These are phyloP conservation scores for Phaeosphaeriaceae sp. DNA, from an alignment of 2,329 filamentous ascomycete genomes.

Conservation along the genomic window DNA sequence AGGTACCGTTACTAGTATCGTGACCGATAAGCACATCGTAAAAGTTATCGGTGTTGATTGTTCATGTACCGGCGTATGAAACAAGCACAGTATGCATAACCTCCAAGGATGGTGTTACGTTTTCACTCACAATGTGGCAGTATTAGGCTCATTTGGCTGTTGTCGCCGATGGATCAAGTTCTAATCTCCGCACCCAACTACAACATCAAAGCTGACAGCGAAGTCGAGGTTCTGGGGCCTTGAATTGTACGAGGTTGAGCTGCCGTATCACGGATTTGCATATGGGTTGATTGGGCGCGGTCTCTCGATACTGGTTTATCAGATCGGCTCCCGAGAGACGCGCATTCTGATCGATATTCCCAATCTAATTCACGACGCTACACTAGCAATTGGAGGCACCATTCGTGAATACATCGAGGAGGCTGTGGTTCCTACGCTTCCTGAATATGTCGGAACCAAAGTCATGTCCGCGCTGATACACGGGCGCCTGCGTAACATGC, in stretches of 20 bases:
- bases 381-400: conserved; percentile 67
- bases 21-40: conserved; percentile 69
- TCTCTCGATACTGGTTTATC: conserved; percentile 84
- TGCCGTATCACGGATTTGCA: conserved; percentile 81
- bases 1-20: conserved; percentile 77
- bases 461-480: no score
- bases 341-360: conserved; percentile 57
- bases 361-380: no score
- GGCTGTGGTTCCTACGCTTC: conserved; percentile 38
- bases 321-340: conserved; percentile 92
- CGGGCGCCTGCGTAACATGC: no score
- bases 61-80: conserved; percentile 28
- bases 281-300: conserved; percentile 70
- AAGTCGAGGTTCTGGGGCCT: conserved; percentile 90
- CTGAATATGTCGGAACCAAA: no score
- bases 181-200: conserved; percentile 83
- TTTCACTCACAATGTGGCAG: not conserved
- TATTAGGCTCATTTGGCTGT: conserved; percentile 88
- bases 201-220: conserved; percentile 69
- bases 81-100: not conserved
- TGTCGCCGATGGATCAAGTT: conserved; percentile 87
- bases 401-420: conserved; percentile 79
- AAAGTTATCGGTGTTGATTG: conserved; percentile 84
- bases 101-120: no score
- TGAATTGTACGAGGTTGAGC: conserved; percentile 76